Conservation (phyloP, 1,139 yeast species). For the Yamadazyma buinensis region DNA sequence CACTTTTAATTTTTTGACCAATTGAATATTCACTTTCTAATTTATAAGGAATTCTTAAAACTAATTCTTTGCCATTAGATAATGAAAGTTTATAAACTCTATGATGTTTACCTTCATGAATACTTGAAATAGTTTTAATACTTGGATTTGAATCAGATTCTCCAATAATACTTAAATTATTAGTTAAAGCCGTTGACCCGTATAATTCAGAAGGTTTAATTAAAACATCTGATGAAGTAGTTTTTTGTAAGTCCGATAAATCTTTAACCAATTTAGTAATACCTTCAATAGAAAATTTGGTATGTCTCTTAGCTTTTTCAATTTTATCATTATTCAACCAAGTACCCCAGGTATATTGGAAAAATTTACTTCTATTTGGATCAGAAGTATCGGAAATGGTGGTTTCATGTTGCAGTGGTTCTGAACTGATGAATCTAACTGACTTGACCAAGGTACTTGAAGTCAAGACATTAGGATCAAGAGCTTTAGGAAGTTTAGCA, state of each 20-base stretch:
- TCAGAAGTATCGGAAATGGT: constrained; percentile 57
- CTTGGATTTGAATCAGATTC: constrained; percentile 26
- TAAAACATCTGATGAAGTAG: constrained; percentile 18
- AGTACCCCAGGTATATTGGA: constrained; percentile 91
- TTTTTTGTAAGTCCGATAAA: constrained; percentile 19
- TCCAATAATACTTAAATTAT: constrained; percentile 48
- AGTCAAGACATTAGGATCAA: no score
- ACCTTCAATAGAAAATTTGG: constrained; percentile 83
- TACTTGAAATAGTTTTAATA: constrained; percentile 71
- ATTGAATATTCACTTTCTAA: constrained; percentile 62
- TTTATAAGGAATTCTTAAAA: constrained; percentile 83
- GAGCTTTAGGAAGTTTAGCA: no score
- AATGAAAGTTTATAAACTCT: constrained; percentile 73
- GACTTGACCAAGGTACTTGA: neutral
- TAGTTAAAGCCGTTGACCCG: constrained; percentile 40
- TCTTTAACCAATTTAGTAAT: constrained; percentile 47
- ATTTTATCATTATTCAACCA: constrained; percentile 79
- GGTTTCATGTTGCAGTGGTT: constrained; percentile 44
- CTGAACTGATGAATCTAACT: constrained; percentile 1
- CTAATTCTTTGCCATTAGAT: constrained; percentile 57
- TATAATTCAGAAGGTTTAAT: constrained; percentile 34
- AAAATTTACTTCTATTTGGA: constrained; percentile 71
- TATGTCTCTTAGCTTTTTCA: constrained; percentile 72
- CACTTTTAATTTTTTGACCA: constrained; percentile 70
- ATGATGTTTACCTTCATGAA: constrained; percentile 94